Base-by-base conservation (phyloP, 1,139 yeast genomes). In the Saccharomycopsis crataegensis region DNA sequence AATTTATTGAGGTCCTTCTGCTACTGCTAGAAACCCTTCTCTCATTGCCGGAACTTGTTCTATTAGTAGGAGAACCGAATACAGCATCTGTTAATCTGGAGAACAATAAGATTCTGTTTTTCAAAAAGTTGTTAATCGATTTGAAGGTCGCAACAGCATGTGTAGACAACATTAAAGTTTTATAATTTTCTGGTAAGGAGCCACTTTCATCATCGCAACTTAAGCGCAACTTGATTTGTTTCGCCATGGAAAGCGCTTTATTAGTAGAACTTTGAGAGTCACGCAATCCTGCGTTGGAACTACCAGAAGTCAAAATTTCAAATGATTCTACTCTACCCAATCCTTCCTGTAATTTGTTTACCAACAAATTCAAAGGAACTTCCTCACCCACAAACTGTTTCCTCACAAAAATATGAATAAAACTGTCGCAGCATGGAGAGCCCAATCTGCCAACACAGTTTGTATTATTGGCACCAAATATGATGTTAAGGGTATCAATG, bases 81-180 rank as follows among this genome's bases (percentile, higher is more conserved):
- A 48, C 12, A 14, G 22, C 46, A 32, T 50, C 48, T 28, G 40
- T 32, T 59, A 53, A 43, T n/a, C 44, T n/a, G 8, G 49, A 17
- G 22, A 53, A 44, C 7, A 47, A 14, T 8, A 65, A 65, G 4
- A 68, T 59, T 48, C 78, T 65, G 50, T 69, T 70, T 48, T 69
- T 78, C 58, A 84, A 68, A 62, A 87, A 89, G 1, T 81, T 77
- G 51, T 80, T 83, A 43, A 91, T 75, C 1, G 91, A 80, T 57
- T 77, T 79, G 64, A 89, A 84, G 0, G 96, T 86, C 0, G 96
- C 96, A 61, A 90, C 83, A 0, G 96, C 96, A 65, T 90, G 96
- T n/a, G 87, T 86, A 16, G 91, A 77, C 17, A 90, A 70, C 38
- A 80, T 69, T 62, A 83, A 64, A 41, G 72, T 71, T 42, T 71